phyloP scores from a whole-genome alignment of 306 rosid species.

The Quercus robur region DNA sequence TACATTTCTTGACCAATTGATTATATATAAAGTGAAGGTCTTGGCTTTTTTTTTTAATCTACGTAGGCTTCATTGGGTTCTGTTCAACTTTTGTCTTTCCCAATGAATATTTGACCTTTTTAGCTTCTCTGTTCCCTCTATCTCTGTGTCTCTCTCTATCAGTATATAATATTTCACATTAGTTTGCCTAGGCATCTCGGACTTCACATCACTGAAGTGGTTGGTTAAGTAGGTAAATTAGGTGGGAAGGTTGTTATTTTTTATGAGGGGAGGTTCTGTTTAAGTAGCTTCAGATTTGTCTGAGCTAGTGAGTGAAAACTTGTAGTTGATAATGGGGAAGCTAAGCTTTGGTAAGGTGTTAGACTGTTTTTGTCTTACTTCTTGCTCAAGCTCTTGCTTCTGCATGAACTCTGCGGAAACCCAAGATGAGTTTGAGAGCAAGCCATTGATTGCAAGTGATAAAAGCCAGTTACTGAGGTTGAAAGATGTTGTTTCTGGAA shows the following conservation, averaged over 20 bases:
- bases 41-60: conserved; percentile 17
- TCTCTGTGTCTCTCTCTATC: conserved; percentile 12
- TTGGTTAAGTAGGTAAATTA: conserved; percentile 11
- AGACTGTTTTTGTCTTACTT: conserved; percentile 53
- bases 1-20: background rate
- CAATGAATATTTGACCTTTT: conserved; percentile 50
- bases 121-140: conserved; percentile 17
- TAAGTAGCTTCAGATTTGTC: conserved; percentile 20
- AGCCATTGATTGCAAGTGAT: conserved; percentile 42
- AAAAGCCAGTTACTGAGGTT: conserved; percentile 46
- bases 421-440: conserved; percentile 60
- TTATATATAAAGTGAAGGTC: background rate
- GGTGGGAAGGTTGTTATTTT: conserved; percentile 10
- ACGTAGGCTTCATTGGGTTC: conserved; percentile 37
- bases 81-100: conserved; percentile 52
- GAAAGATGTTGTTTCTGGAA: conserved; percentile 74
- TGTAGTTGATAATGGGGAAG: conserved; percentile 59
- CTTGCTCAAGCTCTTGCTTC: conserved; percentile 62
- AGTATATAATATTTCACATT: conserved; percentile 26
- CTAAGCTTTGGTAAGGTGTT: conserved; percentile 57
- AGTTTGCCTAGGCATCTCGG: conserved; percentile 16
- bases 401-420: conserved; percentile 53
- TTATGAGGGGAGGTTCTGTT: conserved; percentile 9
- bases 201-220: conserved; percentile 21
- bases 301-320: background rate